Conservation (phyloP, 495 filamentous ascomycete genomes). For the Xylaria bambusicola region DNA sequence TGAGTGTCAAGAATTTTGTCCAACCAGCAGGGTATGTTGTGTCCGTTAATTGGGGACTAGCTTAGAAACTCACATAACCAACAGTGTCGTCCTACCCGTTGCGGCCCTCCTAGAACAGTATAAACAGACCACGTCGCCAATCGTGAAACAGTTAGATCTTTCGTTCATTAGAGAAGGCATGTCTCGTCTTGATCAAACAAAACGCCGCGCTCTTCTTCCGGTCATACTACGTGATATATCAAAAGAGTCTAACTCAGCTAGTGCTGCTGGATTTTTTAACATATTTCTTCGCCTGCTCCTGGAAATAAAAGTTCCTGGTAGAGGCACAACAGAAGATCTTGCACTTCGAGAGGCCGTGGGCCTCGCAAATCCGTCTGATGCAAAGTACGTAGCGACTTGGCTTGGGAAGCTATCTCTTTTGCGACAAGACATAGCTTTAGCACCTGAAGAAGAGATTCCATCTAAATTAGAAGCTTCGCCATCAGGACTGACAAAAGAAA, state of each 20-base stretch:
- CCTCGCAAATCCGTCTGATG: constrained; percentile 65
- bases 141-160: constrained; percentile 87
- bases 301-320: constrained; percentile 68
- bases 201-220: constrained; percentile 63
- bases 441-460: constrained; percentile 27
- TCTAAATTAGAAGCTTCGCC: constrained; percentile 46
- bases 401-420: constrained; percentile 79
- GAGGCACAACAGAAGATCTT: constrained; percentile 76
- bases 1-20: constrained; percentile 45
- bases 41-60: constrained; percentile 13
- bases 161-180: constrained; percentile 87
- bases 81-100: constrained; percentile 79
- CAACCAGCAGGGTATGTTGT: constrained; percentile 42
- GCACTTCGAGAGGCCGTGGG: constrained; percentile 65
- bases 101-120: constrained; percentile 82
- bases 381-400: constrained; percentile 73
- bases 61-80: constrained; percentile 19
- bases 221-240: constrained; percentile 71
- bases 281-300: constrained; percentile 74
- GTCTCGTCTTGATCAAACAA: constrained; percentile 58
- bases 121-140: constrained; percentile 68
- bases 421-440: constrained; percentile 40
- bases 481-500: constrained; percentile 68
- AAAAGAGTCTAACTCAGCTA: constrained; percentile 60
- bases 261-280: constrained; percentile 80